Percentiles rank a stretch among this genome's conserved stretches.
Conservation (phyloP, 768 basidiomycete species). For the Dioszegia aurantiaca region DNA sequence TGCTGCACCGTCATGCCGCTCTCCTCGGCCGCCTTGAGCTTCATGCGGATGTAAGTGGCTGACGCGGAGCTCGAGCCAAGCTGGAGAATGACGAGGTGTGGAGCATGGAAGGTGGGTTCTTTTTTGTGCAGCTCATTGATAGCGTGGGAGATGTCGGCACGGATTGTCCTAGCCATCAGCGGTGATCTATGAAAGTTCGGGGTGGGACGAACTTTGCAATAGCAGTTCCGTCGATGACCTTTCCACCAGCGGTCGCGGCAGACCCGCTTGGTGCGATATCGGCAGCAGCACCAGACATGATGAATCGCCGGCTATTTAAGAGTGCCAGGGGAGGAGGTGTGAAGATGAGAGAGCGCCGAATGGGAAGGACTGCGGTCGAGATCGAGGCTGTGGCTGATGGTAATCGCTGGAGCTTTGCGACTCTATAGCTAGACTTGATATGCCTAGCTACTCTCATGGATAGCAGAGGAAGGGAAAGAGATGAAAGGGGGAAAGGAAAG, state of each 20-base stretch:
- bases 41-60: constrained; percentile 92
- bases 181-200: constrained; percentile 8
- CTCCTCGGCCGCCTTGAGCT: constrained; percentile 89
- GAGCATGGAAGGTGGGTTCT: constrained; percentile 83
- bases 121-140: constrained; percentile 65
- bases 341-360: background rate
- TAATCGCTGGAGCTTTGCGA: constrained; percentile 1
- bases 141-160: constrained; percentile 67
- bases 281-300: constrained; percentile 13
- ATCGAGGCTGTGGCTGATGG: background rate
- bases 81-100: constrained; percentile 83
- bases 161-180: constrained; percentile 63
- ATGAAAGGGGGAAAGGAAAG: too few species aligned
- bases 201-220: constrained; percentile 72
- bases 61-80: constrained; percentile 91
- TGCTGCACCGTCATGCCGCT: constrained; percentile 85
- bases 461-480: background rate
- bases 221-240: constrained; percentile 76
- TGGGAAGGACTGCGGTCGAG: background rate
- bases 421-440: constrained; percentile 10
- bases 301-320: background rate
- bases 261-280: constrained; percentile 3
- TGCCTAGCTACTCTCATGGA: constrained; percentile 6
- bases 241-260: constrained; percentile 22
- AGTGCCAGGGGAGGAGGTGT: background rate